These are phyloP conservation scores for Wickerhamia fluorescens DNA, from an alignment of 805 yeast genomes.

Conservation along the genomic window DNA sequence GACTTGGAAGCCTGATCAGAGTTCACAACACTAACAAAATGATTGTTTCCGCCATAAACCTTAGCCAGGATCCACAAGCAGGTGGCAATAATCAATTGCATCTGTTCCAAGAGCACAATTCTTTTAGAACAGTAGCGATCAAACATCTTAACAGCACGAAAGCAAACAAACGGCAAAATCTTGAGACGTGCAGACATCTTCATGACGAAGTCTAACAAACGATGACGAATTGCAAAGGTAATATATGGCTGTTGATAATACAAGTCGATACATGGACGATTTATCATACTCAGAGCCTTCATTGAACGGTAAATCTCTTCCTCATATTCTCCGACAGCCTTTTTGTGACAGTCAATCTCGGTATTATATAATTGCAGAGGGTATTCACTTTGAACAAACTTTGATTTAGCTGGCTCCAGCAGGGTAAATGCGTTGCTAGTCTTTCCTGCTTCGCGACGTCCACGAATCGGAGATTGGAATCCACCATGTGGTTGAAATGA, in stretches of 20 bases:
- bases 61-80: slow-evolving; percentile 92
- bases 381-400: slow-evolving; percentile 40
- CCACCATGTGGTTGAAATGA: too few species aligned
- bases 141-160: slow-evolving; percentile 66
- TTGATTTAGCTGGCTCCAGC: slow-evolving; percentile 3
- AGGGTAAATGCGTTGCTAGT: too few species aligned
- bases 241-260: slow-evolving; percentile 87
- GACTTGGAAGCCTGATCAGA: slow-evolving; percentile 15
- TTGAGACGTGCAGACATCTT: slow-evolving; percentile 62
- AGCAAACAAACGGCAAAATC: slow-evolving; percentile 59
- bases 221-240: slow-evolving; percentile 62
- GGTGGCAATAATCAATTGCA: slow-evolving; percentile 85
- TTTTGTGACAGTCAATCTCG: slow-evolving; percentile 43
- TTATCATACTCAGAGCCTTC: slow-evolving; percentile 23
- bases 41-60: slow-evolving; percentile 68
- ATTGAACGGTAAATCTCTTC: slow-evolving; percentile 39
- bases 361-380: slow-evolving; percentile 42
- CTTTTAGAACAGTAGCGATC: slow-evolving; percentile 90
- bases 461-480: too few species aligned
- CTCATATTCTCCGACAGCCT: slow-evolving; percentile 43
- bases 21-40: slow-evolving; percentile 43
- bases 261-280: slow-evolving; percentile 45
- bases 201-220: slow-evolving; percentile 71
- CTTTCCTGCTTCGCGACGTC: too few species aligned
- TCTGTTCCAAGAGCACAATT: slow-evolving; percentile 76